Evolutionary conservation across 345 rosid species (phyloP), one percentile per base, ranked within the genome.

Genomic region (Diplotaxis tenuifolia): DNA sequence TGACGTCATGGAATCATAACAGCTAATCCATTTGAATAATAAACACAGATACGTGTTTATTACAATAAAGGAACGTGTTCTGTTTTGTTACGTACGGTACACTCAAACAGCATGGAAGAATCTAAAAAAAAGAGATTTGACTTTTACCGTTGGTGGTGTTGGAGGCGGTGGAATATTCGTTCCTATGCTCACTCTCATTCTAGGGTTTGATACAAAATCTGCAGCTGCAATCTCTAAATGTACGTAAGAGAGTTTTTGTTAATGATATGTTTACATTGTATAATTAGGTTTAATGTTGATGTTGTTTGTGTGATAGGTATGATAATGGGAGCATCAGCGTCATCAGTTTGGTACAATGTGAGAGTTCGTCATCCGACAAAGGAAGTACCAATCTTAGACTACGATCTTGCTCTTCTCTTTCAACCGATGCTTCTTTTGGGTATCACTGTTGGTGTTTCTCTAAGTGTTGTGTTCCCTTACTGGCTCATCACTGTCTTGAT

Each of bases 161-260:
- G 98, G 98, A 0, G 98, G 98, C 5, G 98, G 98, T 36, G 98
- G 98, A 67, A 93, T 93, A 53, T 93, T 93, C 31, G 98, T 93
- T 29, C 98, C 98, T 1, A 93, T 91, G 98, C 97, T 93, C 58
- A 93, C 96, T 42, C 80, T 93, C 66, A 66, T 93, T 16, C 94
- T 93, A 16, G 98, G 97, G 6, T 93, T 91, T 14, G 98, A 93
- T 49, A 85, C 98, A 9, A 93, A 93, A 75, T 93, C 98, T 7
- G 97, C 98, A 19, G 98, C 98, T 69, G 97, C 98, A n/a, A 64
- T 93, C 65, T 93, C 98, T 12, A 93, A 93, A 86, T 93, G 97
- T 93, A 85, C 62, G 31, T 1, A 5, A 50, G 40, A 22, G 5
- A 49, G 3, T 54, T 0, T 5, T 42, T 12, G 2, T 31, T 4